These are phyloP conservation scores for Capsicum baccatum DNA, from an alignment of 257 asterid genomes.

Conservation along the genomic window DNA sequence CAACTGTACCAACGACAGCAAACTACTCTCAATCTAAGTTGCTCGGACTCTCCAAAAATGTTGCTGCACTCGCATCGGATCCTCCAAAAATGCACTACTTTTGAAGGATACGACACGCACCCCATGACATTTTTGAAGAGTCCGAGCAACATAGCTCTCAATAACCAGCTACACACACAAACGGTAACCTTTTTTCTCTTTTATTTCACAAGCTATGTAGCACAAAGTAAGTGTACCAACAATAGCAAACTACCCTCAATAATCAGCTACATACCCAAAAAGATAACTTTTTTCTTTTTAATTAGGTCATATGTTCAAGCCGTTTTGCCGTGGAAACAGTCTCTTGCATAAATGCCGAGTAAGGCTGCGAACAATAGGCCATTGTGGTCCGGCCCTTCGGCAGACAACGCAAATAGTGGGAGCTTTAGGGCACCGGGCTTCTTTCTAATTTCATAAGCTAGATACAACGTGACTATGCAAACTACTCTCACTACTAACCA, in stretches of 20 bases:
- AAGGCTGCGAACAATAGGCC: too few species aligned
- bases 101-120: too few species aligned
- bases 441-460: not conserved
- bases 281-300: too few species aligned
- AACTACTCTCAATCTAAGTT: not conserved
- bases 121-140: too few species aligned
- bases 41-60: too few species aligned
- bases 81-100: too few species aligned
- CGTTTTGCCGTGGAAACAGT: too few species aligned
- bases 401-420: too few species aligned
- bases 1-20: not conserved
- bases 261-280: not conserved
- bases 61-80: too few species aligned
- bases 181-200: not conserved
- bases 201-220: not conserved
- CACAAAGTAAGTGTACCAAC: not conserved
- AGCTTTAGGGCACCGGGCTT: not conserved
- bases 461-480: not conserved
- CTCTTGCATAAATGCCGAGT: too few species aligned
- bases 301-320: too few species aligned
- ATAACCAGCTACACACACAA: not conserved
- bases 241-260: not conserved
- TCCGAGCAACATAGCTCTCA: not conserved
- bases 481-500: not conserved
- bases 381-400: too few species aligned